A percentile compares a stretch with the other conserved stretches of the same genome.
Conservation (phyloP, 441 rosid genomes). For the Rhodomyrtus psidioides region DNA sequence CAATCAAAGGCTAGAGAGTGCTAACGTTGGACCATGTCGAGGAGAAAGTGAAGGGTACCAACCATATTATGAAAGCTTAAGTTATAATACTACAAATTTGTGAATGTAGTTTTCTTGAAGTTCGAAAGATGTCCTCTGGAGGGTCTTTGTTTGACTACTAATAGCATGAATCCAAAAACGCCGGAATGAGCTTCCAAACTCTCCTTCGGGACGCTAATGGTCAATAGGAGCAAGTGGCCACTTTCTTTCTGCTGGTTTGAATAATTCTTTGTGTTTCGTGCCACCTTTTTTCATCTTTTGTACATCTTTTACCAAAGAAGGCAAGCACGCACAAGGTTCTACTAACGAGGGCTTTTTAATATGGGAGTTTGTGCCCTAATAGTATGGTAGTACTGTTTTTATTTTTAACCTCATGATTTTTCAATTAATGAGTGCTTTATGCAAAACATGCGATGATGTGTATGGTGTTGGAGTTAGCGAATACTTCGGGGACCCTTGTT, state of each 20-base stretch:
- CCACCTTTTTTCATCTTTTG: neutral
- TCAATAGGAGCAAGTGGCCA: neutral
- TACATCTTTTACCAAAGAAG: neutral
- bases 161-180: neutral
- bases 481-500: too few species aligned
- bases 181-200: neutral
- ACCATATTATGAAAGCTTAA: neutral
- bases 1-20: neutral
- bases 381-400: too few species aligned
- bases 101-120: neutral
- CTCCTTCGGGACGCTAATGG: neutral
- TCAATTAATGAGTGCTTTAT: too few species aligned
- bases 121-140: neutral
- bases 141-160: neutral
- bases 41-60: neutral
- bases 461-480: too few species aligned
- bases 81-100: neutral
- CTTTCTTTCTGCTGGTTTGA: neutral
- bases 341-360: neutral
- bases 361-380: too few species aligned
- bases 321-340: neutral
- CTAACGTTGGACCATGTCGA: neutral
- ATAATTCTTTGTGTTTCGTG: neutral
- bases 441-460: too few species aligned
- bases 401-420: too few species aligned